Conservation (phyloP, 2,329 filamentous ascomycete species). For the Dactylellina drechsleri region DNA sequence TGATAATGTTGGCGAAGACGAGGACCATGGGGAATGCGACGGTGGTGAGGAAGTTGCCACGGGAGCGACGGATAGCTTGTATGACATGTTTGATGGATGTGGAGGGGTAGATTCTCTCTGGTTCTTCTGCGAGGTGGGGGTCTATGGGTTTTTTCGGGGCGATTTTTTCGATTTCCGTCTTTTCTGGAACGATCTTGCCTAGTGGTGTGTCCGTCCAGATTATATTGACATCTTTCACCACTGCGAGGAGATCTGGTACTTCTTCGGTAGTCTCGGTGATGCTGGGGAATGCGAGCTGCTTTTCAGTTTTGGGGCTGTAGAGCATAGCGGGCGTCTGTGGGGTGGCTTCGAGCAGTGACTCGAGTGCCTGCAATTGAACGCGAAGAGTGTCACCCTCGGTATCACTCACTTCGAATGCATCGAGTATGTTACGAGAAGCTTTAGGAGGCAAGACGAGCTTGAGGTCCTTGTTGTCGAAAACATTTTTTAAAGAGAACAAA, state of each 20-base stretch:
- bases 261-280: not conserved
- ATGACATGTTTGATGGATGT: slow-evolving; percentile 19
- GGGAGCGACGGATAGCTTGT: slow-evolving; percentile 55
- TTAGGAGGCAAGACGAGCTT: not conserved
- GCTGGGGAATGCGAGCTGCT: not conserved
- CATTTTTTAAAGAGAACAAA: slow-evolving; percentile 14
- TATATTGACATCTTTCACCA: not conserved
- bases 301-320: slow-evolving; percentile 8
- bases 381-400: slow-evolving; percentile 2
- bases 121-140: not conserved
- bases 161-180: slow-evolving; percentile 9
- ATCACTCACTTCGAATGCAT: slow-evolving; percentile 15
- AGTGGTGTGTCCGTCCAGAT: slow-evolving; percentile 13
- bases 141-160: not conserved
- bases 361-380: not conserved
- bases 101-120: not conserved
- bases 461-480: slow-evolving; percentile 15
- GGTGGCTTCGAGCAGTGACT: not conserved
- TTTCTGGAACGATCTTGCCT: not conserved
- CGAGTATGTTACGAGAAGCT: not conserved
- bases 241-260: not conserved
- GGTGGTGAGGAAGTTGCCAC: slow-evolving; percentile 56
- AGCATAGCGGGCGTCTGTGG: not conserved
- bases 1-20: slow-evolving; percentile 55
- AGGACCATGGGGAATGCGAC: slow-evolving; percentile 55